Evolutionary conservation across 176 grass and related monocot species (phyloP).

Genomic region (Aegilops longissima): DNA sequence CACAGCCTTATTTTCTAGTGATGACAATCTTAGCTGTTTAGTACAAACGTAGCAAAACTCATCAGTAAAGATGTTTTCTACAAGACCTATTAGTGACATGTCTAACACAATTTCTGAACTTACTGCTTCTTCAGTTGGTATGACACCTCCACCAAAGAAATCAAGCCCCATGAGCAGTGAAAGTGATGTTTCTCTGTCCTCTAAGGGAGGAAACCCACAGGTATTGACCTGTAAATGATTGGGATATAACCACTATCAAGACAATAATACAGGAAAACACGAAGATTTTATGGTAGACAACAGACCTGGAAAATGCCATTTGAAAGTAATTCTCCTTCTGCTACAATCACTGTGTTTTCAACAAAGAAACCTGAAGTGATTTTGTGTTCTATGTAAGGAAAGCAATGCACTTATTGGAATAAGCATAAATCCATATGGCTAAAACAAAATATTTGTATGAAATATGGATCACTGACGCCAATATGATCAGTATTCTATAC

Average conservation of each 20-base stretch:
- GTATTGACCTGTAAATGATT: constrained; percentile 79
- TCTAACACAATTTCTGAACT: background rate
- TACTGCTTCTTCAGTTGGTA: constrained; percentile 89
- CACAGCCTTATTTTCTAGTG: constrained; percentile 73
- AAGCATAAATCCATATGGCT: constrained; percentile 2
- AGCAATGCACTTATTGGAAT: background rate
- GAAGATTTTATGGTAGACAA: background rate
- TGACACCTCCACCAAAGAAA: constrained; percentile 85
- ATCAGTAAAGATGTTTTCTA: constrained; percentile 7
- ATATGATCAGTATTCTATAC: background rate
- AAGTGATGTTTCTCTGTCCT: constrained; percentile 75
- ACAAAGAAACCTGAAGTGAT: constrained; percentile 90
- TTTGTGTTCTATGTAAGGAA: constrained; percentile 87
- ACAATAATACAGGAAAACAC: background rate
- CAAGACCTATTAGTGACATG: background rate
- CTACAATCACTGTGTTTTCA: constrained; percentile 90
- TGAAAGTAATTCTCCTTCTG: constrained; percentile 82
- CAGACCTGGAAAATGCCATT: constrained; percentile 86
- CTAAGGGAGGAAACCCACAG: constrained; percentile 95
- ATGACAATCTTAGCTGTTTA: constrained; percentile 65
- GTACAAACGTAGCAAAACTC: constrained; percentile 32
- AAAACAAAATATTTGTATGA: background rate
- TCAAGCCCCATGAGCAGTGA: constrained; percentile 85
- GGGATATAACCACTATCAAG: background rate
- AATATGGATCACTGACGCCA: background rate